These are phyloP conservation scores for Fonsecaea pugnacius DNA, from an alignment of 2,329 filamentous ascomycete species.

Conservation along the genomic window DNA sequence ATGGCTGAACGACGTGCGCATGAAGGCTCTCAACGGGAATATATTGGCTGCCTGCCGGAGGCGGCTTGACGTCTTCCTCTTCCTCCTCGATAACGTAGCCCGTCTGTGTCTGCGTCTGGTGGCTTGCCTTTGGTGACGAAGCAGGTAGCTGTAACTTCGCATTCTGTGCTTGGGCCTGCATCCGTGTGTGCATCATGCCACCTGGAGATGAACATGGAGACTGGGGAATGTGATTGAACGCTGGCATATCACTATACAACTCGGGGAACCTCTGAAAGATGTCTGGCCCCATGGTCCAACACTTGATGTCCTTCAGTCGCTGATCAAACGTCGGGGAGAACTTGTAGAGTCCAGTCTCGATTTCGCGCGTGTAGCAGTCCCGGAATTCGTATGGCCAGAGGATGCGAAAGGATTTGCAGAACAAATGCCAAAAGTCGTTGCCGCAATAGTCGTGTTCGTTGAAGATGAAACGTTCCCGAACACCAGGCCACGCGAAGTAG, in stretches of 20 bases:
- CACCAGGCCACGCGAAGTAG: constrained; percentile 37
- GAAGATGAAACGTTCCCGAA: constrained; percentile 37
- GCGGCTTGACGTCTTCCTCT: constrained; percentile 9
- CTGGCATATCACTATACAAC: constrained; percentile 35
- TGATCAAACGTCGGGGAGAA: constrained; percentile 35
- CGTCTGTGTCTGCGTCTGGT: background rate
- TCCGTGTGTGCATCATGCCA: background rate
- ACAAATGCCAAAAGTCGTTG: constrained; percentile 35
- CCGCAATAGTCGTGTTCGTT: constrained; percentile 36
- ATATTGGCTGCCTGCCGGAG: constrained; percentile 1
- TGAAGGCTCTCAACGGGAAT: constrained; percentile 8
- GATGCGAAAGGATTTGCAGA: constrained; percentile 29
- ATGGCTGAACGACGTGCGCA: constrained; percentile 10
- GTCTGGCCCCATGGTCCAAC: constrained; percentile 35
- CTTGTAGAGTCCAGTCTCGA: constrained; percentile 35
- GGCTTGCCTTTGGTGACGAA: background rate
- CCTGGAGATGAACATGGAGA: constrained; percentile 3
- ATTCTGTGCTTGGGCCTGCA: constrained; percentile 6
- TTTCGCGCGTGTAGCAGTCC: constrained; percentile 35
- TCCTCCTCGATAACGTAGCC: constrained; percentile 8
- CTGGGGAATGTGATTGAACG: constrained; percentile 29
- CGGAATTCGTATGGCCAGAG: constrained; percentile 37
- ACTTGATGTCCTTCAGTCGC: constrained; percentile 33
- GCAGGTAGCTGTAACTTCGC: constrained; percentile 4
- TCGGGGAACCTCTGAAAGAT: constrained; percentile 36